phyloP scores from a whole-genome alignment of 108 stramenopile species.

The Ochromonas danica region DNA sequence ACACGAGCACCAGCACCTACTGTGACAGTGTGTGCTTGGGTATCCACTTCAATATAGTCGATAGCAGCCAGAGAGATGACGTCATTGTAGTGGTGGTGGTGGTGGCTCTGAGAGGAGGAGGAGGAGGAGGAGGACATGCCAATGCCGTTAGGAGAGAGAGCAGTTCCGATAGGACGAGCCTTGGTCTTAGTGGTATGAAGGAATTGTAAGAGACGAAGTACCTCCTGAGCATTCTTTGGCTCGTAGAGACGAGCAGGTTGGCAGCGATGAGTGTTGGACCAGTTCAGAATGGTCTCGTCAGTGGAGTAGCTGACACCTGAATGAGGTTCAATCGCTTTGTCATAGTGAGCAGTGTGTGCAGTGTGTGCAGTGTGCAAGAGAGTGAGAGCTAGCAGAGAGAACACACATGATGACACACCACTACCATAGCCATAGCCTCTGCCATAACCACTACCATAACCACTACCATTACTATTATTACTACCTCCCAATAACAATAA shows the following conservation, averaged over 20 bases:
- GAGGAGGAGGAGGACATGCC: conserved; percentile 64
- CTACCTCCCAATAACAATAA: too few relatives aligned
- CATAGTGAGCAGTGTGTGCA: too few relatives aligned
- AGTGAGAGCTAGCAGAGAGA: too few relatives aligned
- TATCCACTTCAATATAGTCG: conserved; percentile 74
- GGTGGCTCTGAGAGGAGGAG: too few relatives aligned
- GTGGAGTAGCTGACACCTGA: too few relatives aligned
- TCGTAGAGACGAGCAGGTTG: background rate
- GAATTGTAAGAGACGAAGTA: background rate
- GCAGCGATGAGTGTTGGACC: conserved; percentile 7
- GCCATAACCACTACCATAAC: too few relatives aligned
- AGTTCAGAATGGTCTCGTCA: background rate
- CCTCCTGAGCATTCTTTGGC: background rate
- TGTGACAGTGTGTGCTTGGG: conserved; percentile 72
- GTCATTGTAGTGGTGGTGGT: too few relatives aligned
- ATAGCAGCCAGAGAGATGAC: conserved; percentile 75
- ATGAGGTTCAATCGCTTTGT: too few relatives aligned
- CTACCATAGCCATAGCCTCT: too few relatives aligned
- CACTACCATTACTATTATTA: too few relatives aligned
- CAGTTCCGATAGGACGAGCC: conserved; percentile 74
- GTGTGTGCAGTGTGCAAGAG: too few relatives aligned
- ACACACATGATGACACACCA: too few relatives aligned
- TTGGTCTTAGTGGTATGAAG: background rate
- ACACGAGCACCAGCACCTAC: conserved; percentile 89
- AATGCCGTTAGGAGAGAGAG: conserved; percentile 90